Conservation (phyloP, 2,329 filamentous ascomycete species). For the Cylindrodendrum hubeiense region DNA sequence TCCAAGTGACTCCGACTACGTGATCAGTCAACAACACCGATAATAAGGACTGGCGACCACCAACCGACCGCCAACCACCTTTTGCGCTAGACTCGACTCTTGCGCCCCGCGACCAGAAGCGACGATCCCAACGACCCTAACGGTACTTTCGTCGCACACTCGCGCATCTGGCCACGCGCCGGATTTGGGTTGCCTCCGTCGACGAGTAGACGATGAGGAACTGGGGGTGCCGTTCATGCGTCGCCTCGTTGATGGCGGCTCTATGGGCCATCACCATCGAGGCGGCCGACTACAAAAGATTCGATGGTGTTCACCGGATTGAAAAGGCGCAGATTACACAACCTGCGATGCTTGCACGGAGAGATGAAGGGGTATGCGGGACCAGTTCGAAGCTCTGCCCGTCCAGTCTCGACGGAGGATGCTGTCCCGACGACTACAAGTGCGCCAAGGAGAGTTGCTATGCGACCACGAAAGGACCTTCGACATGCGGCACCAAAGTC, state of each 20-base stretch:
- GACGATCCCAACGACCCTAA: constrained; percentile 14
- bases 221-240: constrained; percentile 38
- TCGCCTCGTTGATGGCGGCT: constrained; percentile 33
- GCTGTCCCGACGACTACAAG: constrained; percentile 61
- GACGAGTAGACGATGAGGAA: constrained; percentile 33
- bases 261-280: constrained; percentile 35
- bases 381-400: constrained; percentile 51
- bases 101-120: neutral
- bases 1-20: neutral
- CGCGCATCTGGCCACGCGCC: constrained; percentile 28
- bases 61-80: neutral
- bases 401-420: constrained; percentile 57
- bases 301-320: constrained; percentile 48
- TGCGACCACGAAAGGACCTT: constrained; percentile 58
- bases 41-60: neutral
- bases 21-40: neutral
- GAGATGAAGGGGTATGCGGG: constrained; percentile 42
- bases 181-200: constrained; percentile 3
- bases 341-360: constrained; percentile 28
- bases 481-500: constrained; percentile 50
- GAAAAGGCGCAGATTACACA: constrained; percentile 45
- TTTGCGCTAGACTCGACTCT: neutral
- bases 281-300: constrained; percentile 45
- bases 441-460: constrained; percentile 63
- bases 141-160: constrained; percentile 21